Base-by-base conservation (phyloP, 2,329 filamentous ascomycete genomes). In the Diaporthe ampelina region DNA sequence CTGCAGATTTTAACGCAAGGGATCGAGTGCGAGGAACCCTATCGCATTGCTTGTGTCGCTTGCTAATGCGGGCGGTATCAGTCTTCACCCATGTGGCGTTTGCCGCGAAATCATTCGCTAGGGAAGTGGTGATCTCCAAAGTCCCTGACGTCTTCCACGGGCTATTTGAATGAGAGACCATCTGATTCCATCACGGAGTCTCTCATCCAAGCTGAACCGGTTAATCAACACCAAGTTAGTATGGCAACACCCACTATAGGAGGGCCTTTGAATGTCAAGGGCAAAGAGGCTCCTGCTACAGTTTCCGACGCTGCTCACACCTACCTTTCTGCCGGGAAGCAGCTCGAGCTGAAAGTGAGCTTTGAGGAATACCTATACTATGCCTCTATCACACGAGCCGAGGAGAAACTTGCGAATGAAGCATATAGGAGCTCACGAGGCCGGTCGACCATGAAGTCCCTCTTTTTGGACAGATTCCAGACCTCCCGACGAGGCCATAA, bases 341-440 rank as follows among this genome's bases (percentile, higher is more conserved):
- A 67, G n/a, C 63, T 52, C 29, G 13, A 52, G 45, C 45, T 67
- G 0, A 52, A 67, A 11, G 63, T 73, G 1, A 67, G 37, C 24
- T 67, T 68, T 17, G 70, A 54, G n/a, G 58, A 73, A n/a, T 73
- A 73, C 13, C 24, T 52, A 13, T 15, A 67, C 15, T 67, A 73
- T 37, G 59, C 70, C 1, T 73, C 70, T 15, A 68, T 73, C n/a
- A 73, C 70, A 24, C 70, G 70, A 1, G 70, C 70, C 4, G 63
- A 57, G 26, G 70, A 73, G 37, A 73, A 48, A 29, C 17, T 43
- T 26, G 59, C 48, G 7, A 26, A 73, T 17, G 70, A 73, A 8
- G 50, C 61, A 17, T 48, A 73, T 26, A 26, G 13, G 9, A 52
- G 10, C 32, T 13, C 32, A 40, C 40, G 43, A 48, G 45, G 43